Evolutionary conservation across 768 basidiomycete genomes (phyloP), one percentile per base, ranked within the genome.

Genomic region (Kwoniella bestiolae): DNA sequence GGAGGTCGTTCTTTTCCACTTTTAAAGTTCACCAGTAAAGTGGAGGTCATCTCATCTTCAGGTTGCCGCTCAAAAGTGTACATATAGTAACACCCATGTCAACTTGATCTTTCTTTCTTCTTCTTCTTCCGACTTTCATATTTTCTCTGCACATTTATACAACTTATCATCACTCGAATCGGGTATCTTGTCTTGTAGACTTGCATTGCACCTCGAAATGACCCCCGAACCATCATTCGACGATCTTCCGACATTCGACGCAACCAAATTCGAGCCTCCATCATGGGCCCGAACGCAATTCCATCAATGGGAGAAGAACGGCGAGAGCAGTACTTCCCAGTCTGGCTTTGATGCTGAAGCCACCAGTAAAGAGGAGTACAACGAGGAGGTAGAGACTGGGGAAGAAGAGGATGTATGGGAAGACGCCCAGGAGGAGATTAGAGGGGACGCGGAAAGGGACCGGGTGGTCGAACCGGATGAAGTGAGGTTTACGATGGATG

Each of bases 361-460:
- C 41, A 35, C 28, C 8, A 34, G 26, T 7, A 47, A 57, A 46
- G 56, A 57, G 11, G 56, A 46, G 18, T 41, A 9, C 11, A 28
- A 41, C 23, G 21, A 46, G 21, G n/a, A 35, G 59, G 47, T 29
- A 41, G 65, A 0, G 60, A 53, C 12, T 9, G 66, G 63, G 3
- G 67, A 65, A 14, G 60, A 65, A 5, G 70, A 63, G 16, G 69
- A 71, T 34, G 34, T 67, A 0, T 71, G 70, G 68, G 70, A 66
- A 49, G 73, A 74, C 41, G 73, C 73, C 5, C 38, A 50, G 23
- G 66, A 67, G 21, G 68, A n/a, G n/a, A n/a, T n/a, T n/a, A n/a
- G n/a, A n/a, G n/a, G n/a, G n/a, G n/a, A n/a, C n/a, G n/a, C n/a
- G n/a, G n/a, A n/a, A n/a, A n/a, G n/a, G n/a, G n/a, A 65, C 31